Evolutionary conservation across 2,329 filamentous ascomycete genomes (phyloP).

Genomic region (Scedosporium apiospermum): DNA sequence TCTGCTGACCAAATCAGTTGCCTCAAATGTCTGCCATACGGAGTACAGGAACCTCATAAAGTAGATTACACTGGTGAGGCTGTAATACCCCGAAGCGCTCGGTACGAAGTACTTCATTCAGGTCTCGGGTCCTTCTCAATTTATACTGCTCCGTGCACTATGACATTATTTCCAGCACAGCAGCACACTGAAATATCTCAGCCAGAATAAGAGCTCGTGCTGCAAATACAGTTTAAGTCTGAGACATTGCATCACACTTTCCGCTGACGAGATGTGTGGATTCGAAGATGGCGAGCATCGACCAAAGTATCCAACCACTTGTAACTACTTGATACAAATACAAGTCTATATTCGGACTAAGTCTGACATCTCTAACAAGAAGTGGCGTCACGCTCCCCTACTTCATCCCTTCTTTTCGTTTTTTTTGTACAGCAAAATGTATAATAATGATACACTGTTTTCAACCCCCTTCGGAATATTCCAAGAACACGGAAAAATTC

Average conservation of each 20-base stretch:
- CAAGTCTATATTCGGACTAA: background rate
- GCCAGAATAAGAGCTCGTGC: background rate
- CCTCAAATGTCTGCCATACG: background rate
- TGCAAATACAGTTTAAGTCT: background rate
- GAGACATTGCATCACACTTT: background rate
- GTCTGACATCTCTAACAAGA: background rate
- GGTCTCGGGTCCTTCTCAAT: too few species aligned
- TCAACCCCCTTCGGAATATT: background rate
- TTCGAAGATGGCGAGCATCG: background rate
- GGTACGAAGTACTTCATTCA: too few species aligned
- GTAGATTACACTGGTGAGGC: too few species aligned
- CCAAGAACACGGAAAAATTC: background rate
- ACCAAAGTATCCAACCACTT: background rate
- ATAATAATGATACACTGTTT: conserved; percentile 4
- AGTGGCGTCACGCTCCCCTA: background rate
- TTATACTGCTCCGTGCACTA: too few species aligned
- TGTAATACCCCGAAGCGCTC: too few species aligned
- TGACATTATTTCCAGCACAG: background rate
- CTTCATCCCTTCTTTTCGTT: background rate
- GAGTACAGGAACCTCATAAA: too few species aligned
- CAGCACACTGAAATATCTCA: background rate
- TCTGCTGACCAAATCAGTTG: conserved; percentile 3
- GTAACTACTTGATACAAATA: background rate
- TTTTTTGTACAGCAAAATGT: conserved; percentile 6
- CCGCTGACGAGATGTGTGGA: background rate